These are phyloP conservation scores for Geopyxis carbonaria DNA, from an alignment of 495 filamentous ascomycete species.

Conservation along the genomic window DNA sequence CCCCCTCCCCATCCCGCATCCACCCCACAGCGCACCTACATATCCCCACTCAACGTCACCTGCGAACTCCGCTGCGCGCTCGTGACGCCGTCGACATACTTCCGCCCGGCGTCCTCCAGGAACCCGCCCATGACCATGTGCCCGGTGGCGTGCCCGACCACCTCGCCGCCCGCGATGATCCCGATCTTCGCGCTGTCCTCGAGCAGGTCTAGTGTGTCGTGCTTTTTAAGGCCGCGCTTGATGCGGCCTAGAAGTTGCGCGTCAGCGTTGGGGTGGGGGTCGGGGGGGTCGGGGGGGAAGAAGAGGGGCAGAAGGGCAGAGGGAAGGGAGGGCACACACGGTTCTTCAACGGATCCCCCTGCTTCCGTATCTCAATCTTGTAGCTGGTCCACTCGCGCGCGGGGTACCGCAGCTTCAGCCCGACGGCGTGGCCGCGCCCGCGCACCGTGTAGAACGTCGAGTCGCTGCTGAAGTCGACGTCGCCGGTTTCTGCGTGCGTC, in stretches of 20 bases:
- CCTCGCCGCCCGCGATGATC: slow-evolving; percentile 25
- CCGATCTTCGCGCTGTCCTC: slow-evolving; percentile 25
- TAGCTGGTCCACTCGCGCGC: neutral
- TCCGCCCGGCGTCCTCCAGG: slow-evolving; percentile 24
- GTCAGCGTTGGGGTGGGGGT: neutral
- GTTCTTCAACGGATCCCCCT: slow-evolving; percentile 13
- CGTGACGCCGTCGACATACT: slow-evolving; percentile 25
- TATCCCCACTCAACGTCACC: no score
- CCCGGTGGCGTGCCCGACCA: slow-evolving; percentile 26
- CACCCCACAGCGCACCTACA: no score
- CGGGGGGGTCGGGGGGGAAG: slow-evolving; percentile 2
- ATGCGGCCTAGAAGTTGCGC: slow-evolving; percentile 18
- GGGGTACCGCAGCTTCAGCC: neutral
- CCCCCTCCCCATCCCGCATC: no score
- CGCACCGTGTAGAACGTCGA: neutral
- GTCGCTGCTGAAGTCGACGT: neutral
- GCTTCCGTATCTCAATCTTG: slow-evolving; percentile 11
- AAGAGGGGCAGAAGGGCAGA: no score
- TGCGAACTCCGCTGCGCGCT: no score
- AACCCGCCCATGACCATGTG: slow-evolving; percentile 22
- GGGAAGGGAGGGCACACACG: neutral
- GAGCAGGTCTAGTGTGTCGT: slow-evolving; percentile 23
- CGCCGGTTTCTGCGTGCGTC: no score
- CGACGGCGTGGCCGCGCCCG: neutral
- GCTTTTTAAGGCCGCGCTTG: slow-evolving; percentile 25